Conservation (phyloP, 192 early-diverging fungal species). For the Chytriomyces confervae region DNA sequence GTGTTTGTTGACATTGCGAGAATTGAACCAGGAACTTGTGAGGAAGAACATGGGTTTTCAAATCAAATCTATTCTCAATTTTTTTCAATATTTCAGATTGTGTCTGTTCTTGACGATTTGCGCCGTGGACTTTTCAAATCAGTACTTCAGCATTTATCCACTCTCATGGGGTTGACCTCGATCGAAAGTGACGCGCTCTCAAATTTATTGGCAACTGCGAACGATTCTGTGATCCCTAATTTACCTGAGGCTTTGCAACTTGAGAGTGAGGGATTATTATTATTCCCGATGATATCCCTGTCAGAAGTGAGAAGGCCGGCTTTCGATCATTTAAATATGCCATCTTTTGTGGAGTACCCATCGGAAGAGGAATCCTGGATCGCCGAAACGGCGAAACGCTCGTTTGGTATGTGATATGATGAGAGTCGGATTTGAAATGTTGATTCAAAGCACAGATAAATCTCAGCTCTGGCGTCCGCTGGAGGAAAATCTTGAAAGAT, state of each 20-base stretch:
- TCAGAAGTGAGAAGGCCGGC: too few relatives aligned
- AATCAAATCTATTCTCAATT: neutral
- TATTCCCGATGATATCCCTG: too few relatives aligned
- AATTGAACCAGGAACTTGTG: slow-evolving; percentile 24
- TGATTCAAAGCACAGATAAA: slow-evolving; percentile 6
- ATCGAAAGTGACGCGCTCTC: too few relatives aligned
- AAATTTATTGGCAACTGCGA: too few relatives aligned
- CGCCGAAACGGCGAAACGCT: too few relatives aligned
- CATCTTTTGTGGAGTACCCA: too few relatives aligned
- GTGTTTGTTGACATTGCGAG: slow-evolving; percentile 25
- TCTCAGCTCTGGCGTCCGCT: slow-evolving; percentile 28
- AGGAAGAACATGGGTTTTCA: neutral
- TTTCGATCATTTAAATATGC: too few relatives aligned
- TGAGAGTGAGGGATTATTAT: too few relatives aligned
- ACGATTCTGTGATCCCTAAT: too few relatives aligned
- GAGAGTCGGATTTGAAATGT: neutral
- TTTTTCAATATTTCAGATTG: neutral
- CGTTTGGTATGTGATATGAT: too few relatives aligned
- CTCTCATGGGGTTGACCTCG: neutral
- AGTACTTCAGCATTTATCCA: neutral
- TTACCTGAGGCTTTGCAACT: too few relatives aligned
- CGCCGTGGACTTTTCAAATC: neutral
- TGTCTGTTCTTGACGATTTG: neutral
- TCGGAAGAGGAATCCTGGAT: too few relatives aligned
- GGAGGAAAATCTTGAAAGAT: slow-evolving; percentile 5